Evolutionary conservation across 306 rosid species (phyloP).

Genomic region (Vigna mungo): DNA sequence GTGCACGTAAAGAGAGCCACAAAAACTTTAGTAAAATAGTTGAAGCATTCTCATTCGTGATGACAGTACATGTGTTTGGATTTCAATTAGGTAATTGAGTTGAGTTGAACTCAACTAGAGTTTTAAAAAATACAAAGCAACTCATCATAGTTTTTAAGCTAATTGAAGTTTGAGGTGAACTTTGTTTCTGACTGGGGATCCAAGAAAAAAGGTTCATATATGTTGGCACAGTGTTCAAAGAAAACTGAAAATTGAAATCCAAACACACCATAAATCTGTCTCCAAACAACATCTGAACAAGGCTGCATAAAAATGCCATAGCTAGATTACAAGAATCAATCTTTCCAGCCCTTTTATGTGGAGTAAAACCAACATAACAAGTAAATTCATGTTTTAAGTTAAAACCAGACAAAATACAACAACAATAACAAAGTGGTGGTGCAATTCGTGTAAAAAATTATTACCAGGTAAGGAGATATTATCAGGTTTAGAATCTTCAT

Average conservation of each 20-base stretch:
- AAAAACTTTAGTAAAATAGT: background rate
- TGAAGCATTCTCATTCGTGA: background rate
- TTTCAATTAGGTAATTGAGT: too few relatives aligned
- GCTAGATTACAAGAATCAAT: conserved; percentile 37
- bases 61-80: background rate
- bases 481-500: conserved; percentile 56
- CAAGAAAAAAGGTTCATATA: too few relatives aligned
- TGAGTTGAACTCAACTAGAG: too few relatives aligned
- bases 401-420: conserved; percentile 7
- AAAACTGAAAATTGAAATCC: too few relatives aligned
- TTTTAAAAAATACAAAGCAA: too few relatives aligned
- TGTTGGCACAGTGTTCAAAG: too few relatives aligned
- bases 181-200: too few relatives aligned
- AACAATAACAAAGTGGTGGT: conserved; percentile 34
- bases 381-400: conserved; percentile 32
- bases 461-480: conserved; percentile 58
- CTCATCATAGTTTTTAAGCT: too few relatives aligned
- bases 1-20: conserved; percentile 4
- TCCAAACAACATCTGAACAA: conserved; percentile 26
- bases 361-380: conserved; percentile 17
- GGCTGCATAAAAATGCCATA: conserved; percentile 23
- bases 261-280: background rate
- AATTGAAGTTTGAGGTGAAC: too few relatives aligned
- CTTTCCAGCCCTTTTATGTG: conserved; percentile 7
- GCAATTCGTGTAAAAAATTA: conserved; percentile 28